Evolutionary conservation across 331 rosid genomes (phyloP).

Genomic region (Rosa hybrid): DNA sequence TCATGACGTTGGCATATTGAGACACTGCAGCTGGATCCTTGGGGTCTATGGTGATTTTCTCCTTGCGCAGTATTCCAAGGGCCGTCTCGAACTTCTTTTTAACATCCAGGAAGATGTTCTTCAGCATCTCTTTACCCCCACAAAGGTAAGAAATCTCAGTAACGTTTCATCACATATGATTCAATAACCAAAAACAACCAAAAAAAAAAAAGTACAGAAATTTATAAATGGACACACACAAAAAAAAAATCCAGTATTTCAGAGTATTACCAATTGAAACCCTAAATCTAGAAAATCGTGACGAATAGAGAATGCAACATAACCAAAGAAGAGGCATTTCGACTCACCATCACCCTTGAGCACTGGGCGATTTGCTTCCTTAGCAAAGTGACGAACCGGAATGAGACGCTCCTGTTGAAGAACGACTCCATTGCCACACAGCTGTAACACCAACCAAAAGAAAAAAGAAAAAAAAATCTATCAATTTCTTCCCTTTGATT

Average conservation of each 20-base stretch:
- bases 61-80: constrained; percentile 66
- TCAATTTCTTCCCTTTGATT: neutral
- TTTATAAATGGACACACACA: neutral
- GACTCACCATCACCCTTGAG: constrained; percentile 93
- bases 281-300: neutral
- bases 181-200: constrained; percentile 1
- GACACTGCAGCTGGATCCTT: constrained; percentile 87
- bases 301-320: neutral
- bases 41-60: constrained; percentile 92
- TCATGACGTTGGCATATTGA: constrained; percentile 84
- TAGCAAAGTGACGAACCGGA: constrained; percentile 78
- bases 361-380: constrained; percentile 59
- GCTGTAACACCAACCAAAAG: constrained; percentile 34
- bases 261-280: neutral
- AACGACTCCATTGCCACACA: constrained; percentile 58
- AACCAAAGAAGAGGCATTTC: neutral
- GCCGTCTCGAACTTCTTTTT: constrained; percentile 85
- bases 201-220: neutral
- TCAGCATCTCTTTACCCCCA: constrained; percentile 71
- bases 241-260: neutral
- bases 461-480: neutral
- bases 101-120: constrained; percentile 74
- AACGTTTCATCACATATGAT: constrained; percentile 1
- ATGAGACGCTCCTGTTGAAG: constrained; percentile 63
- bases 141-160: constrained; percentile 29